These are phyloP conservation scores for Blastomyces parvus DNA, from an alignment of 2,329 filamentous ascomycete species.

Conservation along the genomic window DNA sequence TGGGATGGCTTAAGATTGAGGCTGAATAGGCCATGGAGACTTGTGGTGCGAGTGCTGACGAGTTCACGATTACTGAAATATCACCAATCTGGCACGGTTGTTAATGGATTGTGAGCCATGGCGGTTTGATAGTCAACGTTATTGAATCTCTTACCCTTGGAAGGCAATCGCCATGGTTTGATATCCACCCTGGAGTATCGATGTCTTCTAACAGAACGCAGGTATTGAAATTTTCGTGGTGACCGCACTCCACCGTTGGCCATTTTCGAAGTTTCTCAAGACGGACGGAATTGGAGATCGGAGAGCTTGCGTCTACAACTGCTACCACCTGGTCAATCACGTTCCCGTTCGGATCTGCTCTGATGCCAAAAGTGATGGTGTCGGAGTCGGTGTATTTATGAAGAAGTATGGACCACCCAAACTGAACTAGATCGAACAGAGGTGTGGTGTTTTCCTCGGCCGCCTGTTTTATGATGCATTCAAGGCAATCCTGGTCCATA, in stretches of 20 bases:
- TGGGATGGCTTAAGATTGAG: background rate
- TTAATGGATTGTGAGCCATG: background rate
- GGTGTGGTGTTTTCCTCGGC: background rate
- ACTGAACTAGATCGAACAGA: constrained; percentile 8
- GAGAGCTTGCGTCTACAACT: background rate
- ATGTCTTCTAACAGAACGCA: background rate
- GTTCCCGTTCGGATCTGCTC: background rate
- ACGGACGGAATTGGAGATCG: background rate
- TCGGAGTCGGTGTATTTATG: constrained; percentile 27
- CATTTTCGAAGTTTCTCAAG: background rate
- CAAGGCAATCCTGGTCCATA: background rate
- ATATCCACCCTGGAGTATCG: background rate
- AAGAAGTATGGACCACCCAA: constrained; percentile 29
- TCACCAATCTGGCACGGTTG: background rate
- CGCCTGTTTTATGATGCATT: background rate
- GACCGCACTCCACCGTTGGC: background rate
- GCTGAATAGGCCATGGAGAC: background rate
- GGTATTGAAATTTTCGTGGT: background rate
- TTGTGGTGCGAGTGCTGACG: background rate
- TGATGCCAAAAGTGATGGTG: constrained; percentile 31
- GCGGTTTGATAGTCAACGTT: background rate
- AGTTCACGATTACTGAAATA: background rate
- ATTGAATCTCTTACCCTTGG: background rate
- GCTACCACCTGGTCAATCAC: background rate
- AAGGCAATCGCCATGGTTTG: background rate